These are phyloP conservation scores for Phytophthora citricola DNA, from an alignment of 352 stramenopile species.

Conservation along the genomic window DNA sequence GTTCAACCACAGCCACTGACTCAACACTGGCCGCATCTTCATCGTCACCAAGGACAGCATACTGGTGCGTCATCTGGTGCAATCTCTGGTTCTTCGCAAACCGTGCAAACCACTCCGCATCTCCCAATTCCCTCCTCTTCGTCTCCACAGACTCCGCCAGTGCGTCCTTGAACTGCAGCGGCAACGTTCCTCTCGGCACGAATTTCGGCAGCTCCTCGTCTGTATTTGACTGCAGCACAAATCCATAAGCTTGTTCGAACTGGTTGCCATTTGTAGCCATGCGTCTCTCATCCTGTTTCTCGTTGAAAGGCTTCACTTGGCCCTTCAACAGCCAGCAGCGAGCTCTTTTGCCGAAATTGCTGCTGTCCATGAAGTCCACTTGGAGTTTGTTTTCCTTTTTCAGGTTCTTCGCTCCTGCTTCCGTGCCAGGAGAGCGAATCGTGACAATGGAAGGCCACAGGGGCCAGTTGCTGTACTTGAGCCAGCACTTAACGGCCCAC, in stretches of 20 bases:
- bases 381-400: constrained; percentile 40
- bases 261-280: constrained; percentile 22
- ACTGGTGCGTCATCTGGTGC: constrained; percentile 24
- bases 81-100: constrained; percentile 29
- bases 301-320: constrained; percentile 19
- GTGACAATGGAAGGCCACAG: constrained; percentile 71
- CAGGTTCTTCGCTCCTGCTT: constrained; percentile 38
- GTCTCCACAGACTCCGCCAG: constrained; percentile 9
- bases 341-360: constrained; percentile 36
- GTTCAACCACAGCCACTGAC: background rate
- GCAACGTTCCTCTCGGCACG: constrained; percentile 22
- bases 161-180: constrained; percentile 8
- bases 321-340: constrained; percentile 32
- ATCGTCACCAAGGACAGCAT: constrained; percentile 12
- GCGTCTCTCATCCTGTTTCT: constrained; percentile 28
- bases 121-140: constrained; percentile 17
- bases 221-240: constrained; percentile 22
- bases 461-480: constrained; percentile 66
- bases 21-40: constrained; percentile 1
- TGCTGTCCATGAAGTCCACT: constrained; percentile 61
- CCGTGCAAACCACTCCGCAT: constrained; percentile 24
- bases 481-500: constrained; percentile 18
- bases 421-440: constrained; percentile 51
- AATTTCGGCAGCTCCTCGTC: constrained; percentile 25
- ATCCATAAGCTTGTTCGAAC: constrained; percentile 28